Evolutionary conservation across 2,329 filamentous ascomycete species (phyloP), one percentile per base, ranked within the genome.

Genomic region (Graphilbum fragrans): DNA sequence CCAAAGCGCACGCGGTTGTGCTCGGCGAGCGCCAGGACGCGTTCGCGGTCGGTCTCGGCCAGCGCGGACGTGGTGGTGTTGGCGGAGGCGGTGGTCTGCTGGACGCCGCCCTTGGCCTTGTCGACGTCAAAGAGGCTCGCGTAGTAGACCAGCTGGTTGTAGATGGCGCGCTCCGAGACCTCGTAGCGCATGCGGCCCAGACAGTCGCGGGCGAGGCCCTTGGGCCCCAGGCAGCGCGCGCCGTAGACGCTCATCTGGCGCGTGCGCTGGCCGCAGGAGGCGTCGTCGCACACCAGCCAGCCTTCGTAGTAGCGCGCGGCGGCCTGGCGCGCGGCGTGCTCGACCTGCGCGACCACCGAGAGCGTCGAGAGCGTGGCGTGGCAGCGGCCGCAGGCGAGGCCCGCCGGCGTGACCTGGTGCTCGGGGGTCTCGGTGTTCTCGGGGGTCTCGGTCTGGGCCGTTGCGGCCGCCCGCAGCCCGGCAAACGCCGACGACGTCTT

Each of bases 191-290:
- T 96, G 38, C 77, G 77, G 18, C 92, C 92, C 4, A 80, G 66
- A 58, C 92, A 98, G 42, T 86, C 88, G 42, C 80, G 74, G 0
- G 83, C 90, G 3, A 92, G 78, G 2, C 88, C 87, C 50, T 80
- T 81, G 16, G 90, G 86, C 0, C 92, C 92, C 6, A 96, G 69
- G 58, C 92, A 98, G 38, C 87, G 78, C 46, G 82, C 79, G 36
- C 92, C 92, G 58, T 94, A 94, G 32, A 98, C 92, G 52, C 79
- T 85, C 69, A 96, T 88, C 58, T 94, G 86, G 38, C 90, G 76
- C 2, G 92, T 96, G 43, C 86, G 81, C 55, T 80, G 83, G 22
- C 82, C 83, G 60, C 92, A 98, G 27, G 84, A 79, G 2, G 84
- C 67, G 58, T 98, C 92, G 58, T 94, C 84, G 60, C 92, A 98